Percentiles rank a stretch among this genome's conserved stretches.
These are phyloP conservation scores for Cryptococcus sp. DNA, from an alignment of 1,284 basidiomycete species.

Conservation along the genomic window DNA sequence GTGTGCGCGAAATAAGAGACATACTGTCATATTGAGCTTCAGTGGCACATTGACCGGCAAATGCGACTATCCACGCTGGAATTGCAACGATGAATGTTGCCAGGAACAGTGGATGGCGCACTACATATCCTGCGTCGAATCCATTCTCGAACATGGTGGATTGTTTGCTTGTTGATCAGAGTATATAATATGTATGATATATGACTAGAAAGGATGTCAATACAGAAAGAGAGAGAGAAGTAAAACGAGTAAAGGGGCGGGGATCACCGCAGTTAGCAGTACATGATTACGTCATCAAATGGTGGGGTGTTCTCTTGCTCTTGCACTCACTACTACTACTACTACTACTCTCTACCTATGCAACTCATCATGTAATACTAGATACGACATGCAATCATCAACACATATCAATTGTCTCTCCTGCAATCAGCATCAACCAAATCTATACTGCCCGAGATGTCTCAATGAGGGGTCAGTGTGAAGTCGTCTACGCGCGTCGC, in stretches of 20 bases:
- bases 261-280: too few species aligned
- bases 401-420: slow-evolving; percentile 18
- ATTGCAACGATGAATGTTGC: slow-evolving; percentile 76
- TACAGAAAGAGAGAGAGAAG: too few species aligned
- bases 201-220: not conserved
- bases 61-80: slow-evolving; percentile 84
- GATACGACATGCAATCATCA: not conserved
- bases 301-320: not conserved
- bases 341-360: not conserved
- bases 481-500: too few species aligned
- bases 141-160: slow-evolving; percentile 27
- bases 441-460: slow-evolving; percentile 31
- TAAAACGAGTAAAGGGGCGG: too few species aligned
- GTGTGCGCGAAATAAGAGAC: slow-evolving; percentile 1
- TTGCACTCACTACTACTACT: not conserved
- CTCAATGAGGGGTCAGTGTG: slow-evolving; percentile 32
- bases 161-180: not conserved
- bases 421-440: slow-evolving; percentile 21
- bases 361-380: not conserved
- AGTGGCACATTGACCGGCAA: slow-evolving; percentile 28
- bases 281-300: too few species aligned
- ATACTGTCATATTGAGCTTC: slow-evolving; percentile 24
- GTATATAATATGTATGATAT: too few species aligned
- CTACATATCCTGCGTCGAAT: slow-evolving; percentile 52
- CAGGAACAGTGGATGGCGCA: slow-evolving; percentile 84